Conservation (phyloP, 805 yeast species). For the Starmera dryadoides region DNA sequence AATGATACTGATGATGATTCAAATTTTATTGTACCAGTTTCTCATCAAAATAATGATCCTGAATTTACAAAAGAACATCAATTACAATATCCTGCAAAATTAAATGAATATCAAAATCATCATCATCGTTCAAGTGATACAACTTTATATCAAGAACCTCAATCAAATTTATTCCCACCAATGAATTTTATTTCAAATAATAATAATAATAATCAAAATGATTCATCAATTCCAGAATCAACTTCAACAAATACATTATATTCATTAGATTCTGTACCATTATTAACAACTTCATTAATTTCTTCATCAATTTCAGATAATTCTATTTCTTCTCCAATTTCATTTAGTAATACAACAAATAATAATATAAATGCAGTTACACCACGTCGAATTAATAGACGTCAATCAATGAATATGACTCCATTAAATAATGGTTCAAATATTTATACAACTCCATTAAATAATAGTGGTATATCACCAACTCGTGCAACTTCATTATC, state of each 20-base stretch:
- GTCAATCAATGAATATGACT: constrained; percentile 1
- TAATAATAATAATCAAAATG: neutral
- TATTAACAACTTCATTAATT: constrained; percentile 15
- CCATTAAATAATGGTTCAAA: neutral
- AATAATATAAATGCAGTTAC: constrained; percentile 13
- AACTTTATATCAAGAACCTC: constrained; percentile 1
- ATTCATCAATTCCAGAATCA: constrained; percentile 20
- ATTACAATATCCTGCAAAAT: constrained; percentile 3
- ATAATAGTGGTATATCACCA: constrained; percentile 6
- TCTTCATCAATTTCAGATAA: constrained; percentile 17
- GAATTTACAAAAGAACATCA: constrained; percentile 2
- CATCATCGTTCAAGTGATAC: constrained; percentile 3
- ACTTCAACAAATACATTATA: constrained; percentile 26
- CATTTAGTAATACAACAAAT: constrained; percentile 25
- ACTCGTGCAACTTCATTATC: constrained; percentile 1
- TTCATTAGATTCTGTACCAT: constrained; percentile 23
- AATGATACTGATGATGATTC: constrained; percentile 1
- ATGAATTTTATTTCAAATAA: constrained; percentile 7
- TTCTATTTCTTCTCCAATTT: constrained; percentile 15
- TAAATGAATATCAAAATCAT: constrained; percentile 1
- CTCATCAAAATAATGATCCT: constrained; percentile 1
- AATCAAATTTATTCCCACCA: constrained; percentile 11
- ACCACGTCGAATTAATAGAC: constrained; percentile 22
- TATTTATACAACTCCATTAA: constrained; percentile 12
- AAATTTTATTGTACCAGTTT: constrained; percentile 2